Base-by-base conservation (phyloP, 2,329 filamentous ascomycete species). In the Diplocarpon mali region DNA sequence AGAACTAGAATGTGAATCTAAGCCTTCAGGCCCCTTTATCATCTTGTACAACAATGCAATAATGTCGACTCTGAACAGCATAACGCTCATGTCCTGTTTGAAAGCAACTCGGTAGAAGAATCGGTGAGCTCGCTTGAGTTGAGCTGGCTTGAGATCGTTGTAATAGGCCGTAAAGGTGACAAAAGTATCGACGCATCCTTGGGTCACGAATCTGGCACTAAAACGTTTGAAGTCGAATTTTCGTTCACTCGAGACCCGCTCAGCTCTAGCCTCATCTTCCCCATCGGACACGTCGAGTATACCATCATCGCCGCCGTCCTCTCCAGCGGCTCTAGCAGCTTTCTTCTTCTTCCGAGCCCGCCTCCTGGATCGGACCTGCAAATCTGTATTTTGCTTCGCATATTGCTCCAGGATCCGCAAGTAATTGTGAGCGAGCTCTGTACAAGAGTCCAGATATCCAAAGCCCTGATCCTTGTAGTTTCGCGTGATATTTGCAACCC, bases 391-490 rank as follows among this genome's bases (percentile, higher is more conserved):
- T 59, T 94, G 85, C 62, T 95, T 95, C 0, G 89, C 90, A 60
- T 95, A 98, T 5, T 79, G 76, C 64, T 98, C 92, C 17, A 98
- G 67, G 64, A 96, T 89, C 36, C 88, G 83, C 42, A 96, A 68
- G 60, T 95, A 96, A 42, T 94, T 86, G 59, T 96, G 88, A 0
- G 85, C 75, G 32, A 96, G 76, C 57, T 98, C 90, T 1, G 90
- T 96, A 46, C 83, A 82, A 5, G 89, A 83, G 64, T 98, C 89
- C 1, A 98, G 73, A 55, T 95, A 98, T 44, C 88, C 85, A 55
- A 95, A 92, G 0, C 86, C 85, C 65, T 96, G 92, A 48, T 90
- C 86, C 54, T 93, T 94, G 67, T 93, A 96, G n/a, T 75, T 81
- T 51, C 83, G 75, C 1, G 90, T 72, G 42, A 95, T 84, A 47